These are phyloP conservation scores for Periconia sp. DNA, from an alignment of 2,329 filamentous ascomycete genomes.

Conservation along the genomic window DNA sequence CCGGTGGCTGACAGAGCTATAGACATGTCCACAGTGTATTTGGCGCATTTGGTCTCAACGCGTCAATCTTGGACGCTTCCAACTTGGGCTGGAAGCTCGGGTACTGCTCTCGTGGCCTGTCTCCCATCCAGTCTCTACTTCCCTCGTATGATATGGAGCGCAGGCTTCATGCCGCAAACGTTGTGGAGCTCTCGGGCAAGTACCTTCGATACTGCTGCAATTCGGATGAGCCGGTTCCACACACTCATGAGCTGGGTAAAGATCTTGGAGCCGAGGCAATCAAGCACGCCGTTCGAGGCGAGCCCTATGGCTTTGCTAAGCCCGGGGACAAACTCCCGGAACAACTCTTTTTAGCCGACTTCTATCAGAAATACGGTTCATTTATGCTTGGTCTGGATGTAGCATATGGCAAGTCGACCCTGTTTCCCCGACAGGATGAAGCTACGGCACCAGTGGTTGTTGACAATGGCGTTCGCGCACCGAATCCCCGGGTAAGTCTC, in stretches of 20 bases:
- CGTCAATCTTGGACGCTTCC: conserved; percentile 43
- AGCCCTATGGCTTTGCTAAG: too few relatives aligned
- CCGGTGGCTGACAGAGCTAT: background rate
- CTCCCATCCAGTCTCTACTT: conserved; percentile 25
- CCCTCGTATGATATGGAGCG: conserved; percentile 41
- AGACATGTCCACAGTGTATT: conserved; percentile 43
- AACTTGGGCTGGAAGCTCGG: conserved; percentile 48
- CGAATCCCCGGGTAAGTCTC: conserved; percentile 38
- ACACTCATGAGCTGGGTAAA: too few relatives aligned
- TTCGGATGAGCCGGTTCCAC: conserved; percentile 20
- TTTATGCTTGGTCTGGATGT: too few relatives aligned
- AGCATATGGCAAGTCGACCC: too few relatives aligned
- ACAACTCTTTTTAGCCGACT: too few relatives aligned
- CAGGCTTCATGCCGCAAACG: conserved; percentile 22
- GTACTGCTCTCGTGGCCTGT: conserved; percentile 22
- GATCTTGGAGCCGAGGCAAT: too few relatives aligned
- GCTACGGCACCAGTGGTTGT: conserved; percentile 17
- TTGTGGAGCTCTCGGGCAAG: conserved; percentile 27
- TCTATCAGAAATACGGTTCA: too few relatives aligned
- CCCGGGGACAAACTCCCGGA: too few relatives aligned
- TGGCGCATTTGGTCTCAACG: conserved; percentile 47
- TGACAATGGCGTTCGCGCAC: conserved; percentile 37
- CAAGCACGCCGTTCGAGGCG: too few relatives aligned
- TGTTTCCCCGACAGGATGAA: too few relatives aligned
- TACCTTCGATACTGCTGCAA: conserved; percentile 33